These are phyloP conservation scores for Mycena haematopus DNA, from an alignment of 768 basidiomycete genomes.

Conservation along the genomic window DNA sequence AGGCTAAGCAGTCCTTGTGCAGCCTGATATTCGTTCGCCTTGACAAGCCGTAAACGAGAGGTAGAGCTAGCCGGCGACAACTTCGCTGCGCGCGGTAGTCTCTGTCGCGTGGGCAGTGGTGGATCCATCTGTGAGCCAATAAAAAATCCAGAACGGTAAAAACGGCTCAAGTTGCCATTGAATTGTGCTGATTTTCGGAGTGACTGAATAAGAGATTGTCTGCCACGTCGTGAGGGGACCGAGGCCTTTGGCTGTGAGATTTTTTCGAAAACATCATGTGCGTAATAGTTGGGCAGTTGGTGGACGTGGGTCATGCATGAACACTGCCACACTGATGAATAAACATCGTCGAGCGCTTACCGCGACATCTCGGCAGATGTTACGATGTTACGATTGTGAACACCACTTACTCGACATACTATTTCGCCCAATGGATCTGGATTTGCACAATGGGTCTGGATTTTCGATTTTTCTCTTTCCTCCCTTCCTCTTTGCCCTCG, in stretches of 20 bases:
- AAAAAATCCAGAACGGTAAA: conserved; percentile 4
- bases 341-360: too few relatives aligned
- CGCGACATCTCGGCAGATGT: too few relatives aligned
- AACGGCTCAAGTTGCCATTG: neutral
- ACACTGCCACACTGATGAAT: too few relatives aligned
- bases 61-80: neutral
- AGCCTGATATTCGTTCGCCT: neutral
- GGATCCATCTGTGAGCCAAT: conserved; percentile 18
- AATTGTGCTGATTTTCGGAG: neutral
- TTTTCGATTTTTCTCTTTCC: too few relatives aligned
- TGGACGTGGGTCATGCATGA: neutral
- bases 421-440: too few relatives aligned
- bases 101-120: conserved; percentile 4
- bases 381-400: too few relatives aligned
- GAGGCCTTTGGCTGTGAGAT: conserved; percentile 8
- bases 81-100: neutral
- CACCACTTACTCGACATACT: too few relatives aligned
- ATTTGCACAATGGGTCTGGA: too few relatives aligned
- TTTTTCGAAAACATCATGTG: conserved; percentile 16
- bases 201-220: neutral
- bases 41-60: neutral
- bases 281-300: conserved; percentile 11
- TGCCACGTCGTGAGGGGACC: conserved; percentile 18
- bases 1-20: conserved; percentile 1
- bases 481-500: too few relatives aligned